Evolutionary conservation across 768 basidiomycete genomes (phyloP), one percentile per base, ranked within the genome.

Genomic region (Tulasnella sp.): DNA sequence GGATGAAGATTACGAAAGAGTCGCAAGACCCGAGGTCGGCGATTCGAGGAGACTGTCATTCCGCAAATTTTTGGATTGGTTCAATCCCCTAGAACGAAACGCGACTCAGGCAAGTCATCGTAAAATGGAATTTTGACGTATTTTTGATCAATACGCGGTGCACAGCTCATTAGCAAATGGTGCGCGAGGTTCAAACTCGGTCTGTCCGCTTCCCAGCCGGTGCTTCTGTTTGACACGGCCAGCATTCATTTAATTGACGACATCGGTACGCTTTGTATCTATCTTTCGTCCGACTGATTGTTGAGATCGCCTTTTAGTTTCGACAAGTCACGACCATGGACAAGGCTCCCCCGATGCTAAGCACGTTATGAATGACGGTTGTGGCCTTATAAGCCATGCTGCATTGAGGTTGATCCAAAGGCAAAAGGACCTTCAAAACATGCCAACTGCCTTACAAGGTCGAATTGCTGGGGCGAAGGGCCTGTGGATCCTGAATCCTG

Each of bases 141-240:
- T 5, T 29, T 9, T 42, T 40, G 44, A 72, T 42, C 20, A 42
- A 23, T 16, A 35, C 13, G 39, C 23, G 26, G 20, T 74, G 9
- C 7, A n/a, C 74, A 92, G 91, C 85, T 86, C 13, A 87, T 91
- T 84, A 85, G 88, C 0, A 92, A 92, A 83, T 92, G 89, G 88
- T 85, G 87, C 15, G 86, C 91, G n/a, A 86, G 91, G 0, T 89
- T 88, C 79, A 86, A 88, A 0, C 85, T 92, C 10, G 90, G 88
- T 0, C 82, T 91, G 9, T 92, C 91, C 0, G 91, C 87, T 73
- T 91, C 91, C 1, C 84, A 89, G 5, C 91, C 91, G 6, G 91
- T 89, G 0, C 82, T 88, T 3, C 80, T 83, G 10, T 78, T 92
- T 4, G 78, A 83, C 0, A 77, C 82, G 0, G 77, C 81, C 3